phyloP scores from a whole-genome alignment of 257 asterid species.

The Plantago elongata region DNA sequence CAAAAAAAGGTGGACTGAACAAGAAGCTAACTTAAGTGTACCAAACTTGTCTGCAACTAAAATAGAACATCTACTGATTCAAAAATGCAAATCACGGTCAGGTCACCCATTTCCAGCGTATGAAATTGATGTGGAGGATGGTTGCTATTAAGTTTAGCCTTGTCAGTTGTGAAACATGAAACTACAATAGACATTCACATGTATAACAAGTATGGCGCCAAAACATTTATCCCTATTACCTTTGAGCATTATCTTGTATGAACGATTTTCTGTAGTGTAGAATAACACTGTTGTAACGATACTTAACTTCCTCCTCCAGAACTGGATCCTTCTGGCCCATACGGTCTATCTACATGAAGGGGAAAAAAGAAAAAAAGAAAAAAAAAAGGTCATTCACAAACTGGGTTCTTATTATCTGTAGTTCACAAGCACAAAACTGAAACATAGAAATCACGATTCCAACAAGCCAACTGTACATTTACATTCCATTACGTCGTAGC shows the following conservation, averaged over 20 bases:
- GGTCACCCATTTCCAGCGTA: conserved; percentile 7
- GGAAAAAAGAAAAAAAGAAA: no score
- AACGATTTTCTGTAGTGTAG: conserved; percentile 91
- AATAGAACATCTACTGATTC: no score
- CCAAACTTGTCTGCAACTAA: no score
- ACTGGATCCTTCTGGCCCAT: conserved; percentile 82
- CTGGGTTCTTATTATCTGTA: conserved; percentile 5
- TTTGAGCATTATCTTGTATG: conserved; percentile 96
- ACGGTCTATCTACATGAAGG: conserved; percentile 60
- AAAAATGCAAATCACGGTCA: no score
- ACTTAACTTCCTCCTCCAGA: conserved; percentile 84
- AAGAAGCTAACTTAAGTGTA: no score
- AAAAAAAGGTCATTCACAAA: conserved; percentile 12
- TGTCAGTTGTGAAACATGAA: conserved; percentile 15
- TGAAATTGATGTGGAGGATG: conserved; percentile 5
- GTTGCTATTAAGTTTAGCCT: neutral
- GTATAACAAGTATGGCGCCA: conserved; percentile 8
- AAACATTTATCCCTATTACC: conserved; percentile 42
- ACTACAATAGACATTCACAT: neutral
- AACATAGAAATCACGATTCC: no score
- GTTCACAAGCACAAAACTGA: conserved; percentile 6
- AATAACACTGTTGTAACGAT: conserved; percentile 83
- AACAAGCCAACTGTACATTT: neutral
- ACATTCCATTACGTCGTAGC: neutral
- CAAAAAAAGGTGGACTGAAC: no score